Evolutionary conservation across 2,329 filamentous ascomycete genomes (phyloP).

Genomic region (Mycogone perniciosa): DNA sequence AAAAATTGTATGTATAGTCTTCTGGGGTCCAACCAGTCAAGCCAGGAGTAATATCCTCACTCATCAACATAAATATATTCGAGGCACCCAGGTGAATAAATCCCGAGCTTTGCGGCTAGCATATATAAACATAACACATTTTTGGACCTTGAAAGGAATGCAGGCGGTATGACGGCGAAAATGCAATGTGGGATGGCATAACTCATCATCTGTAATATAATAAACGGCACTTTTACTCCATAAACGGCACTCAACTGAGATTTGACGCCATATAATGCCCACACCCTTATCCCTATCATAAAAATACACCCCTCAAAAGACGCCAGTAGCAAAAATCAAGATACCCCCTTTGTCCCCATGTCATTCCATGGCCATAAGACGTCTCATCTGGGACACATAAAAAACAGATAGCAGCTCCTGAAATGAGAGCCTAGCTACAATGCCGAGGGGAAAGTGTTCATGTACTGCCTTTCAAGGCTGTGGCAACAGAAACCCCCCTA

Average conservation of each 20-base stretch:
- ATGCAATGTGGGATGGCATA: too few species aligned
- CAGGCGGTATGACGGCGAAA: too few species aligned
- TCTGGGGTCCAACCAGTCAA: background rate
- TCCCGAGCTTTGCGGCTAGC: too few species aligned
- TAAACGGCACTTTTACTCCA: too few species aligned
- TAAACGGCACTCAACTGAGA: too few species aligned
- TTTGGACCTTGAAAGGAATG: too few species aligned
- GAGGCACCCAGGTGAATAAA: too few species aligned
- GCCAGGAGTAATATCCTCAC: constrained; percentile 15
- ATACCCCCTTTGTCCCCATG: background rate
- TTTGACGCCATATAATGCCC: background rate
- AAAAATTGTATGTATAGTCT: constrained; percentile 2
- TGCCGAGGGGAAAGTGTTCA: background rate
- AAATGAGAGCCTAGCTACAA: background rate
- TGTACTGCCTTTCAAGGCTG: constrained; percentile 31
- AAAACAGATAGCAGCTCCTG: background rate
- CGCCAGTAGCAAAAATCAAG: background rate
- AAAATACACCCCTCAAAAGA: background rate
- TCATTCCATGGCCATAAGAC: background rate
- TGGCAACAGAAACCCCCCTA: constrained; percentile 39
- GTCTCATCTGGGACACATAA: background rate
- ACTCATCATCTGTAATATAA: too few species aligned
- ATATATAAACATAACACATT: too few species aligned
- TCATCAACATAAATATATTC: constrained; percentile 9
- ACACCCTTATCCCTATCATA: background rate